phyloP scores from a whole-genome alignment of 192 early-diverging fungal genomes.

The Coemansia sp. region DNA sequence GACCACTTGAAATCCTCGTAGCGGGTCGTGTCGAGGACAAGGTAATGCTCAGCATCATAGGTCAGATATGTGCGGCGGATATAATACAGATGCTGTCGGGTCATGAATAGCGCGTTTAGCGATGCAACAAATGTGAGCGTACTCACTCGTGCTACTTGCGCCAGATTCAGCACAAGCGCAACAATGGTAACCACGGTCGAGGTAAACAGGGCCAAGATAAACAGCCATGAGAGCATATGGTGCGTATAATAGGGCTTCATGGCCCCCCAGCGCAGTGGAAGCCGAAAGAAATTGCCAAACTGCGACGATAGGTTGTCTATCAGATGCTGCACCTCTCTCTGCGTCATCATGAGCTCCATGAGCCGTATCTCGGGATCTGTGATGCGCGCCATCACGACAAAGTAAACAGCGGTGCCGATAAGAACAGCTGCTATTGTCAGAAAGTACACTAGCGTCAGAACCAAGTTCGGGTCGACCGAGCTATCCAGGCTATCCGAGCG shows the following conservation, averaged over 20 bases:
- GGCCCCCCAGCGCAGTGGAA: conserved; percentile 54
- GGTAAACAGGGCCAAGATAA: conserved; percentile 38
- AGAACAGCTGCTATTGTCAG: conserved; percentile 52
- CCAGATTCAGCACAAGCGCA: conserved; percentile 26
- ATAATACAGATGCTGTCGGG: conserved; percentile 57
- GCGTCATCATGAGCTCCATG: conserved; percentile 58
- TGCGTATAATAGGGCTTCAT: conserved; percentile 55
- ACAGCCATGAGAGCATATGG: conserved; percentile 54
- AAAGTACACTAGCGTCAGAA: conserved; percentile 57
- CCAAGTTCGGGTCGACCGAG: conserved; percentile 48
- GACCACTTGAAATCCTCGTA: too few relatives aligned
- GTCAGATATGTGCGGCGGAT: conserved; percentile 44
- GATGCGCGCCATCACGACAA: conserved; percentile 55
- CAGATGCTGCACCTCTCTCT: conserved; percentile 60
- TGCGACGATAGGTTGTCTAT: conserved; percentile 60
- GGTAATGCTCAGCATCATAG: conserved; percentile 49
- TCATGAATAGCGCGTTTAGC: conserved; percentile 55
- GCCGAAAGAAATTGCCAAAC: conserved; percentile 48
- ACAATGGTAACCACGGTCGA: conserved; percentile 34
- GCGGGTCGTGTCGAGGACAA: conserved; percentile 47
- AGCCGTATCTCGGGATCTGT: conserved; percentile 57
- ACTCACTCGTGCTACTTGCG: conserved; percentile 41
- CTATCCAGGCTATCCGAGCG: conserved; percentile 1
- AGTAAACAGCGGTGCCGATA: conserved; percentile 54
- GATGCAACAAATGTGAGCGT: conserved; percentile 46